These are phyloP conservation scores for Fusarium chuoi DNA, from an alignment of 2,329 filamentous ascomycete species.

Conservation along the genomic window DNA sequence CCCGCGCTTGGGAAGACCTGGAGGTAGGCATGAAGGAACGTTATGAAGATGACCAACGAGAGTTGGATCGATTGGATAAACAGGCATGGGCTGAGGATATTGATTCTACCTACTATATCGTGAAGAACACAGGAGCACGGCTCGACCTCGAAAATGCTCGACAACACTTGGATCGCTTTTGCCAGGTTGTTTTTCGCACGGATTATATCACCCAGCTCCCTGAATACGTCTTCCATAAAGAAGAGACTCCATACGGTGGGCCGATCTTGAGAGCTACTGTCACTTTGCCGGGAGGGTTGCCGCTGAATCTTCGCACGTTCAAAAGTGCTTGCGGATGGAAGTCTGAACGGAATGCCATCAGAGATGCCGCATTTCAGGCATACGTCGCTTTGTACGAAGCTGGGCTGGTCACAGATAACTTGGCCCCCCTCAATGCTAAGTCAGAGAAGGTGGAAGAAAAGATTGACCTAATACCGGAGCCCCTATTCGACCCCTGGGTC, in stretches of 20 bases:
- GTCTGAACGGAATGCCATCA: slow-evolving; percentile 77
- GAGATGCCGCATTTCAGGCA: slow-evolving; percentile 86
- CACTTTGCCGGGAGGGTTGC: slow-evolving; percentile 75
- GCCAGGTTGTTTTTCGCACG: slow-evolving; percentile 65
- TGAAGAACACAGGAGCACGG: slow-evolving; percentile 65
- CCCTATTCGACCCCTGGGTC: slow-evolving; percentile 59
- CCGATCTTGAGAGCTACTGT: slow-evolving; percentile 67
- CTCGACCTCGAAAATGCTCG: slow-evolving; percentile 79
- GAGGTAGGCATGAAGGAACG: slow-evolving; percentile 78
- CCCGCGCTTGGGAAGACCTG: slow-evolving; percentile 69
- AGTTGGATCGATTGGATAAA: slow-evolving; percentile 58
- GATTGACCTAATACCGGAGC: slow-evolving; percentile 50
- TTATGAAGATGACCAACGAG: slow-evolving; percentile 71
- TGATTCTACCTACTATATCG: slow-evolving; percentile 45
- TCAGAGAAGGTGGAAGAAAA: slow-evolving; percentile 52
- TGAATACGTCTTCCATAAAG: slow-evolving; percentile 68
- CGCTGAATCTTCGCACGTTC: slow-evolving; percentile 51
- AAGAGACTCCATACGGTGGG: slow-evolving; percentile 32
- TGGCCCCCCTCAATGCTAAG: slow-evolving; percentile 72
- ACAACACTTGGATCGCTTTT: slow-evolving; percentile 85
- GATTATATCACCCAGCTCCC: slow-evolving; percentile 74
- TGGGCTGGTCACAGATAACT: slow-evolving; percentile 79
- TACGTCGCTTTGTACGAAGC: slow-evolving; percentile 76
- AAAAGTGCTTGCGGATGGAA: slow-evolving; percentile 63
- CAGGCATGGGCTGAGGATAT: slow-evolving; percentile 57